Conservation (phyloP, 1,284 basidiomycete genomes). For the Microbotryomycetes sp. region DNA sequence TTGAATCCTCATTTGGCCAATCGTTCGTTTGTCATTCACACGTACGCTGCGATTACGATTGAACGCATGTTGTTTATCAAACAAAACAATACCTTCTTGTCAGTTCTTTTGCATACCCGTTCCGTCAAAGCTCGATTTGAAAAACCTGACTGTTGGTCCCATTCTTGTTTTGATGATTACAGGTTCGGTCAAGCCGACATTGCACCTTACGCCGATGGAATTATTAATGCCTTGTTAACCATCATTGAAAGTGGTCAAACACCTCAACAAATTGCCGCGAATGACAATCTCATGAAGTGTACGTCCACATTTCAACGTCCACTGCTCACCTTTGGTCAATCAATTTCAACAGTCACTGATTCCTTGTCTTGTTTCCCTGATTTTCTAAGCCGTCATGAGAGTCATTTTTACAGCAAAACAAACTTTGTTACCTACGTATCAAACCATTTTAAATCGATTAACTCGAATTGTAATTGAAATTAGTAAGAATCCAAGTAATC, state of each 20-base stretch:
- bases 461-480: conserved; percentile 78
- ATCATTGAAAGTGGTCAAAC: conserved; percentile 78
- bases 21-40: conserved; percentile 44
- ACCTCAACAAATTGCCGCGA: conserved; percentile 92
- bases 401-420: conserved; percentile 84
- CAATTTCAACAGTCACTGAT: conserved; percentile 6
- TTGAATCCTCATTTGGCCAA: conserved; percentile 70
- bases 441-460: conserved; percentile 64
- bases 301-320: conserved; percentile 36
- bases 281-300: conserved; percentile 98
- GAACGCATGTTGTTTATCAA: conserved; percentile 67
- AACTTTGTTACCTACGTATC: conserved; percentile 61
- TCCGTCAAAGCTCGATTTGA: conserved; percentile 24
- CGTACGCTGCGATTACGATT: conserved; percentile 47
- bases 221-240: conserved; percentile 68
- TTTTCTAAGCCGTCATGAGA: conserved; percentile 70
- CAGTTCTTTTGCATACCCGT: conserved; percentile 39
- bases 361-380: background rate
- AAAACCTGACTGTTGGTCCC: background rate
- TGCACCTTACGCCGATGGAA: conserved; percentile 66
- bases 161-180: background rate
- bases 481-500: conserved; percentile 93
- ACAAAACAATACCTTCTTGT: conserved; percentile 62
- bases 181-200: conserved; percentile 85
- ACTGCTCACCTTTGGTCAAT: background rate